Base-by-base conservation (phyloP, 805 yeast species). In the Candida adriatica region DNA sequence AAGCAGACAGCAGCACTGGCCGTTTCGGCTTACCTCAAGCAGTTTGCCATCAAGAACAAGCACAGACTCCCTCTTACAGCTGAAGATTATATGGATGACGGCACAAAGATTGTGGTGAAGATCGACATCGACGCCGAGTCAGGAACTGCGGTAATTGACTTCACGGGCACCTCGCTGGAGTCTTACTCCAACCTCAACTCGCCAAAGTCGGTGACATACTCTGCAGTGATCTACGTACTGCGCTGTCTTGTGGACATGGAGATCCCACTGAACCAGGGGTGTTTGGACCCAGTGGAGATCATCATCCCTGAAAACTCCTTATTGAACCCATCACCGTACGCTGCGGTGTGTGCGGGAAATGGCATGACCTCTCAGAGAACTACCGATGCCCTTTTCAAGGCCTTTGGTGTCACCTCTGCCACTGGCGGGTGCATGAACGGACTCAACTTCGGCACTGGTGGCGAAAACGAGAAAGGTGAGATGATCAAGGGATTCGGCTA, bases 181-280 rank as follows among this genome's bases (percentile, higher is more conserved):
- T 59, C 71, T 16, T 68, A 69, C 46, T 70, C 70, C 26, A 66
- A 68, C 43, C 60, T 66, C 56, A 73, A 73, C 48, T 73, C 76
- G 2, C 79, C 79, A 3, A 61, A 55, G 34, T 71, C 78, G 2
- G 70, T 73, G 36, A 60, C 73, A 8, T 64, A 62, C 46, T 64
- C 75, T 11, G 71, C 74, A 16, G 71, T 72, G 24, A 62, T 72
- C 32, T 73, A 70, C 44, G 75, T 68, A 7, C 56, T 73, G 41
- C 53, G 79, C 42, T 62, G 71, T 26, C 58, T 73, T 50, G 88
- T 90, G 21, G 76, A 81, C 39, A 85, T 79, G 41, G 87, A 83
- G 41, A 87, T 90, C 35, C 98, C 98, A 1, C 65, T 90, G 50
- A 90, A 90, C 53, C 94, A 87, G 53, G 97, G 98, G 7, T 90